Percentiles rank a stretch among this genome's conserved stretches.
phyloP scores from a whole-genome alignment of 192 early-diverging fungal genomes.

The Gonapodya prolifera region DNA sequence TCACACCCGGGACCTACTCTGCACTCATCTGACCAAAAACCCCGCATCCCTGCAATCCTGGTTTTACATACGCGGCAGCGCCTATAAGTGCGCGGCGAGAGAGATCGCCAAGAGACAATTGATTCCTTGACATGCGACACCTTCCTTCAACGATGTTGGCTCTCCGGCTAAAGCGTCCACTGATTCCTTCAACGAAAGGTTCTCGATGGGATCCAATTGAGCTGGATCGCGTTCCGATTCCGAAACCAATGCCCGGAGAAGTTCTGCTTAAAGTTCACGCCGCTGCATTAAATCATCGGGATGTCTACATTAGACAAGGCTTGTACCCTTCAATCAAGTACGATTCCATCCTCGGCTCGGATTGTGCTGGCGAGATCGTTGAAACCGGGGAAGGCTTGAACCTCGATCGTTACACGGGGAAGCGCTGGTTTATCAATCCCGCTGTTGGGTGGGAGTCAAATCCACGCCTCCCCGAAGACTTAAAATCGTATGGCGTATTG shows the following conservation, averaged over 20 bases:
- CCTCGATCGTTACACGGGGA: too few species aligned
- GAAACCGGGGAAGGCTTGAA: neutral
- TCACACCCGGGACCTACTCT: too few species aligned
- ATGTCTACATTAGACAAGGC: neutral
- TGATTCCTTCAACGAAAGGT: too few species aligned
- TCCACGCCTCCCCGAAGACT: conserved; percentile 34
- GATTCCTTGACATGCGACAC: too few species aligned
- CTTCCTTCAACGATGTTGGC: too few species aligned
- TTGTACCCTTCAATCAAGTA: neutral
- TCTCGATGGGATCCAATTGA: neutral
- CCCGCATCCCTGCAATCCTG: too few species aligned
- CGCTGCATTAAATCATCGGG: neutral
- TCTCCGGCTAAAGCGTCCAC: too few species aligned
- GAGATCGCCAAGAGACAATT: too few species aligned
- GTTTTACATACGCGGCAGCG: too few species aligned
- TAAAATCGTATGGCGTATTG: conserved; percentile 16
- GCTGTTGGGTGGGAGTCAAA: conserved; percentile 37
- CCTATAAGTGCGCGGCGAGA: too few species aligned
- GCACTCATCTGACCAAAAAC: too few species aligned
- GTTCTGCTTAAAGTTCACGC: neutral
- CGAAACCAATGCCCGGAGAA: neutral
- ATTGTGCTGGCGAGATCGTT: neutral
- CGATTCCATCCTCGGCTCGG: neutral
- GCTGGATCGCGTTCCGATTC: neutral
- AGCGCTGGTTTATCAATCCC: conserved; percentile 34